Evolutionary conservation across 805 yeast genomes (phyloP), one percentile per base, ranked within the genome.

Genomic region (Saccharomycopsis babjevae): DNA sequence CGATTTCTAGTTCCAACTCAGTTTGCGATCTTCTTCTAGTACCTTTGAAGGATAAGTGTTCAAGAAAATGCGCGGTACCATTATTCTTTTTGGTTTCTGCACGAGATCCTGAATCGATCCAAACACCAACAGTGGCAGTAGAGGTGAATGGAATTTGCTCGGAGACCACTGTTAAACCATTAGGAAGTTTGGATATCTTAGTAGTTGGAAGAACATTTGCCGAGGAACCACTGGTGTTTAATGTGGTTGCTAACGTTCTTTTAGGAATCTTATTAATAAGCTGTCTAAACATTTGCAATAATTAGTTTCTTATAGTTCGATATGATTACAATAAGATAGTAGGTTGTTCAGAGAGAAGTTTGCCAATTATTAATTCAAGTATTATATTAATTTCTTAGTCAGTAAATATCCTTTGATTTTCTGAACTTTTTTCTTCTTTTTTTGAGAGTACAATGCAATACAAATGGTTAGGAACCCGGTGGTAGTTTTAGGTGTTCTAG

Each of bases 91-190:
- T 78, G 68, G 84, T 86, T 74, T 94, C 99, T 3, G 98, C 98
- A 64, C 99, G 80, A 2, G 97, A 92, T 1, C 99, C 99, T 50
- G 99, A 97, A 74, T 94, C 97, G 64, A 94, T 91, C 93, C 97
- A 96, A 60, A 94, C 93, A 1, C 98, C 99, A 15, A 94, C 97
- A 1, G 99, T 94, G 64, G 99, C 98, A 54, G 97, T 91, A 67
- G 86, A 80, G 7, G 96, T 85, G 64, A 88, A 85, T 11, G 98
- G 98, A 71, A 88, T 83, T 54, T 79, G 70, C 71, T 94, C 98
- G 55, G 96, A 82, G 59, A 98, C 99, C 46, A 93, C 97, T 0
- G 97, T 93, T 54, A 94, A 74, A 2, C 99, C 99, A 71, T 94
- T 94, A n/a, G 85, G 77, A 59, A 94, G 77, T 2, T 86, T 83